These are phyloP conservation scores for Cadophora sp. DNA, from an alignment of 2,329 filamentous ascomycete genomes.

Conservation along the genomic window DNA sequence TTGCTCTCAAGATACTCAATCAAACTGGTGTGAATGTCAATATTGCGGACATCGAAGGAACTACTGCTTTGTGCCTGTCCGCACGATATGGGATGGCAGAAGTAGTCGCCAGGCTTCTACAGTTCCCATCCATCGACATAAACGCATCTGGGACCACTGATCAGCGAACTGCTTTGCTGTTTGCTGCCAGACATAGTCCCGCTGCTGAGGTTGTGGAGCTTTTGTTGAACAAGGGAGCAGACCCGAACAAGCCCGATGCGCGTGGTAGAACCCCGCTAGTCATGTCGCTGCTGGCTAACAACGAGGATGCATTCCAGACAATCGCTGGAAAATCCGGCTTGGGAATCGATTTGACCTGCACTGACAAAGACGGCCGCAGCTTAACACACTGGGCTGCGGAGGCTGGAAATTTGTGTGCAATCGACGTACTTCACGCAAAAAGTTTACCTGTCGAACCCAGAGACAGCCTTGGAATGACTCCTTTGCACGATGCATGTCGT, in stretches of 20 bases:
- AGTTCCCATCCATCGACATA: constrained; percentile 7
- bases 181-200: constrained; percentile 20
- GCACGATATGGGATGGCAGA: constrained; percentile 3
- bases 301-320: constrained; percentile 17
- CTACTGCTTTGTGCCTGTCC: constrained; percentile 27
- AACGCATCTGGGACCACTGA: constrained; percentile 18
- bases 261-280: constrained; percentile 23
- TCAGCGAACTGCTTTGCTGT: constrained; percentile 23
- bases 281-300: constrained; percentile 6
- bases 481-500: constrained; percentile 29
- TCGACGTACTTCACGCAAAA: constrained; percentile 19
- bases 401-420: constrained; percentile 8
- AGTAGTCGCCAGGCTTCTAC: constrained; percentile 22
- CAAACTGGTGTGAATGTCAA: constrained; percentile 21
- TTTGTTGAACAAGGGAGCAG: constrained; percentile 20
- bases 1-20: constrained; percentile 18
- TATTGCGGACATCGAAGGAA: constrained; percentile 22
- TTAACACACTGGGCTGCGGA: constrained; percentile 28
- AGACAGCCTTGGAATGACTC: constrained; percentile 30
- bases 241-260: constrained; percentile 19
- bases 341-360: constrained; percentile 17
- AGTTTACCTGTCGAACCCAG: constrained; percentile 2
- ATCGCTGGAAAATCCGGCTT: constrained; percentile 15
- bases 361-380: constrained; percentile 26
- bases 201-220: constrained; percentile 12